Base-by-base conservation (phyloP, 345 rosid species). In the Cardamine occulta region DNA sequence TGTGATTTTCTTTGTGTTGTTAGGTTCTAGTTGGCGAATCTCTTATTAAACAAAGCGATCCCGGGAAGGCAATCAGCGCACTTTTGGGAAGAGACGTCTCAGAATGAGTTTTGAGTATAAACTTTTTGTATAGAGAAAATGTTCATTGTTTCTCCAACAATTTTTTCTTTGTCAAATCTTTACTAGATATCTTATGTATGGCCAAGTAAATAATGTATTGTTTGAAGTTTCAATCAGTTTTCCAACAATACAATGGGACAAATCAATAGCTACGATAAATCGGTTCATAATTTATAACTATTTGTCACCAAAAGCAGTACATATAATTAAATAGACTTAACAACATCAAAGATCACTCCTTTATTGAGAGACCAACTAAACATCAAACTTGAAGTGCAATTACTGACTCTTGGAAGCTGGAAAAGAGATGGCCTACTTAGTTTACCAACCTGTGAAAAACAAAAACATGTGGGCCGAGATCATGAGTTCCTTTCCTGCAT, bases 21-120 rank as follows among this genome's bases (percentile, higher is more conserved):
- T 84, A 95, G 99, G 93, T 90, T 64, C 81, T 95, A 82, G 99
- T 92, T 15, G 97, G 99, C n/a, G 97, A 95, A 67, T 95, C 97
- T 2, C 80, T 95, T 19, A 87, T 92, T 68, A 89, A 87, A 75
- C 97, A 92, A 76, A 84, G 79, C 10, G 93, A 92, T 72, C 96
- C 93, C 0, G 83, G 86, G 73, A 79, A 84, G 68, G 99, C 84
- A 47, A 92, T 92, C 71, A 63, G 82, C 0, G 73, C 82, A 71
- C 94, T 92, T 42, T 95, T 88, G 59, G 97, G 99, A 45, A 89
- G 79, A 87, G 91, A 90, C 62, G 73, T 90, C 44, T 91, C 96
- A 21, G 61, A 51, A 19, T 87, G 80, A 86, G 74, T 56, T 79
- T n/a, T 13, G 17, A 7, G 8, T 51, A 15, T 39, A 47, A 47